Base-by-base conservation (phyloP, 257 asterid genomes). In the Solanum commersonii region DNA sequence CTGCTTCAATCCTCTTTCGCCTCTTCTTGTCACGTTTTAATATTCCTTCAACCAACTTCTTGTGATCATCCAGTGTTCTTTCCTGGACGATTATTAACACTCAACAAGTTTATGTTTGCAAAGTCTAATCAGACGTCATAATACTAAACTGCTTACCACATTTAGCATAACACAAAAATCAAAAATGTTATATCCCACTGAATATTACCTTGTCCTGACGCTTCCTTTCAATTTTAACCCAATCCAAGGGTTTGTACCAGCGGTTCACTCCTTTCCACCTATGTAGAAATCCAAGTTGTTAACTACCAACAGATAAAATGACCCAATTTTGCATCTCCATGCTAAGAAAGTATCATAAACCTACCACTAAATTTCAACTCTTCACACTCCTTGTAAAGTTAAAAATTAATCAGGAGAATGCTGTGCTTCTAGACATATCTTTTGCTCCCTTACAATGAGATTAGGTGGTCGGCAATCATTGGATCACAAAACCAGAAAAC, bases 251-350 rank as follows among this genome's bases (percentile, higher is more conserved):
- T 84, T 91, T 90, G 93, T 91, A 90, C 88, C 83, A 38, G 84
- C 94, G 95, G 84, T 67, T 91, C 59, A 92, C 94, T 22, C 96
- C 97, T 89, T 93, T 97, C 99, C 99, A 97, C 91, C 99, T 97
- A 81, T 11, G 12, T 42, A 81, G n/a, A 68, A 59, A 65, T 33
- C 60, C 12, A 29, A 35, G 34, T 60, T 85, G 23, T 38, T 46
- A 20, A 65, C 79, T 8, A 86, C n/a, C 38, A 79, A 22, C 78
- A 59, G 4, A 63, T 8, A 65, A 34, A n/a, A n/a, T n/a, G 44
- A 84, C 20, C 40, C 87, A 84, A 60, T 38, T 46, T 16, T 81
- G 42, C 40, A 46, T 27, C 67, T 81, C 85, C 67, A 44, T 27
- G 85, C 68, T 27, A 81, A 81, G 15, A 31, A 29, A 44, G 68